phyloP scores from a whole-genome alignment of 345 rosid genomes.

The Atalantia buxifolia region DNA sequence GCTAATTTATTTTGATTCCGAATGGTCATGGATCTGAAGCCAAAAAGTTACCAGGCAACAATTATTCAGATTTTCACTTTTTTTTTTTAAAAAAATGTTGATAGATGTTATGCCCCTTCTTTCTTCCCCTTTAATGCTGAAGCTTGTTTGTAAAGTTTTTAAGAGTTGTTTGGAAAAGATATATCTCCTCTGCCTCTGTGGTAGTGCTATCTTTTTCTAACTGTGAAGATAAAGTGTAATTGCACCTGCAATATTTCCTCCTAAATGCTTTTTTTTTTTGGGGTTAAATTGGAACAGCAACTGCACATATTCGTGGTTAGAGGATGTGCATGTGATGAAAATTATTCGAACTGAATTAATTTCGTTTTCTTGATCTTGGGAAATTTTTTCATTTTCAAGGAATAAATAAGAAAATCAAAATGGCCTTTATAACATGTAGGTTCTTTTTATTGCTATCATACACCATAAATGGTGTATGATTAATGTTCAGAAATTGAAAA shows the following conservation, averaged over 20 bases:
- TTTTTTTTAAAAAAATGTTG: neutral
- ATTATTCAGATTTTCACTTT: neutral
- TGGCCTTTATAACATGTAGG: neutral
- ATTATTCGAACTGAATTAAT: neutral
- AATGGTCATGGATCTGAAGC: neutral
- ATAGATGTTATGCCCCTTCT: neutral
- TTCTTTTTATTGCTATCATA: neutral
- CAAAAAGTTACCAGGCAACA: neutral
- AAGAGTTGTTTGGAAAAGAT: neutral
- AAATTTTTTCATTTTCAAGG: neutral
- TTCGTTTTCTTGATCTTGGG: neutral
- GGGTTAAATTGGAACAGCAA: neutral
- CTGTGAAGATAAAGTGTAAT: neutral
- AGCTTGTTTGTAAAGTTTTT: neutral
- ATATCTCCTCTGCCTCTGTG: neutral
- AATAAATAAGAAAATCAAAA: neutral
- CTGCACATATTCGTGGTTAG: neutral
- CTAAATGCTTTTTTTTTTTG: neutral
- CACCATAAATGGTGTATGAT: neutral
- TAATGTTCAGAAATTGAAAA: neutral
- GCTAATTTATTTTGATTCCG: neutral
- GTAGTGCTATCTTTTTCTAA: neutral
- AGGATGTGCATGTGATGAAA: neutral
- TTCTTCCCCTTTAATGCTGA: neutral
- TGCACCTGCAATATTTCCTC: neutral